phyloP scores from a whole-genome alignment of 2,329 filamentous ascomycete genomes.

The Paecilomyces sp. region DNA sequence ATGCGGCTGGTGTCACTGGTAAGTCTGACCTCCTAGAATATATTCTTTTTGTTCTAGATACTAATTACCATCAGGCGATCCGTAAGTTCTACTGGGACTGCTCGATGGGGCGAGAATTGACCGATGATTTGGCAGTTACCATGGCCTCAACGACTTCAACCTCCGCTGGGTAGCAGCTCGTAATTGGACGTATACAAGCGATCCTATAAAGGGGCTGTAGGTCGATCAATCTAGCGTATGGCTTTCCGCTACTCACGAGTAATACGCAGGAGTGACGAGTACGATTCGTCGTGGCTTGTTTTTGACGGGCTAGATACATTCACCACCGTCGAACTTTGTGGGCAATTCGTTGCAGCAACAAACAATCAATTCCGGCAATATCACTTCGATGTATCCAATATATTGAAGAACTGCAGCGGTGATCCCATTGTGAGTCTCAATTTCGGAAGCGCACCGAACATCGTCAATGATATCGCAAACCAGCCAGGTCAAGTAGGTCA shows the following conservation, averaged over 20 bases:
- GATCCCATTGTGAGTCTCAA: constrained; percentile 42
- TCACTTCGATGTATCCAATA: constrained; percentile 48
- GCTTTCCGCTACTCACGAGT: not conserved
- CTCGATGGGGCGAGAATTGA: not conserved
- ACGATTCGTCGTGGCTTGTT: constrained; percentile 45
- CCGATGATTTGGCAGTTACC: constrained; percentile 28
- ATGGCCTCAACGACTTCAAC: constrained; percentile 53
- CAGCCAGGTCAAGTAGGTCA: constrained; percentile 42
- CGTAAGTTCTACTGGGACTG: constrained; percentile 16
- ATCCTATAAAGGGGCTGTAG: constrained; percentile 36
- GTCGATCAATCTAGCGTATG: constrained; percentile 8
- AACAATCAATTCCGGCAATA: constrained; percentile 60
- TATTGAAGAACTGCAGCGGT: constrained; percentile 36
- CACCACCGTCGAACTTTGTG: constrained; percentile 50
- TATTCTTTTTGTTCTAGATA: not conserved
- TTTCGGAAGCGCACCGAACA: constrained; percentile 51
- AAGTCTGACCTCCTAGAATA: constrained; percentile 23
- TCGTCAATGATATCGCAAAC: constrained; percentile 46
- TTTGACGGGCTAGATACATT: constrained; percentile 60
- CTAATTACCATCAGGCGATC: constrained; percentile 20
- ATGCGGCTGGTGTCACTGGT: constrained; percentile 46
- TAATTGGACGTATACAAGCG: constrained; percentile 57
- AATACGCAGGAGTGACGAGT: constrained; percentile 18
- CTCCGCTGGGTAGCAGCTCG: constrained; percentile 51
- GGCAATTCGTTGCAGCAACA: constrained; percentile 47